Evolutionary conservation across 208 protist genomes (phyloP).

Genomic region (Leishmania turanica): DNA sequence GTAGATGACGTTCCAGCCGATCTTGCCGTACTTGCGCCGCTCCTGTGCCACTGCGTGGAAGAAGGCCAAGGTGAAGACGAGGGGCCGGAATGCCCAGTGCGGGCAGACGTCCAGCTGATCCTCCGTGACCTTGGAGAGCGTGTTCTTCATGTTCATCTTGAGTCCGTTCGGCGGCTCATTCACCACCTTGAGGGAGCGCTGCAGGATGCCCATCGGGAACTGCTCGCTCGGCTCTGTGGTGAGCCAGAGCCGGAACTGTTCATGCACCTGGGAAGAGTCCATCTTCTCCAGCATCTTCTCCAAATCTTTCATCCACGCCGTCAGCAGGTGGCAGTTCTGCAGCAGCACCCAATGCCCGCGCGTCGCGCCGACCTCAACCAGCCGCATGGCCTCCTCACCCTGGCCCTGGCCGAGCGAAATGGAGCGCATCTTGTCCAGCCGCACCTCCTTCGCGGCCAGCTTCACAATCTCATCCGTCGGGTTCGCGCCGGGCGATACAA

Average conservation of each 20-base stretch:
- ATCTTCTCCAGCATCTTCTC: slow-evolving; percentile 98
- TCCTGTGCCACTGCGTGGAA: slow-evolving; percentile 99
- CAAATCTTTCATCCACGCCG: slow-evolving; percentile 97
- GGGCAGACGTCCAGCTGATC: slow-evolving; percentile 94
- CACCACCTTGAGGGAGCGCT: slow-evolving; percentile 97
- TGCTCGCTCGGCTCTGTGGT: slow-evolving; percentile 98
- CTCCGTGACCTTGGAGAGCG: slow-evolving; percentile 96
- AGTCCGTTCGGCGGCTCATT: slow-evolving; percentile 99
- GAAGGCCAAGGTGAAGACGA: slow-evolving; percentile 98
- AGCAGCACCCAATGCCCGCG: slow-evolving; percentile 99
- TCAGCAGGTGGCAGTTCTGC: slow-evolving; percentile 99
- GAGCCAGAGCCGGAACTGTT: slow-evolving; percentile 98
- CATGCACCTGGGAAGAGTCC: slow-evolving; percentile 93
- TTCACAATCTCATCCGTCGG: slow-evolving; percentile 98
- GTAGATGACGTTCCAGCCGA: slow-evolving; percentile 99
- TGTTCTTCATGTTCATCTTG: slow-evolving; percentile 99
- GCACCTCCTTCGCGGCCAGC: slow-evolving; percentile 96
- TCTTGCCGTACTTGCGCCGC: slow-evolving; percentile 97
- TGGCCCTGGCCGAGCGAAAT: slow-evolving; percentile 98
- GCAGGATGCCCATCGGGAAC: slow-evolving; percentile 99
- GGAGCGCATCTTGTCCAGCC: slow-evolving; percentile 93
- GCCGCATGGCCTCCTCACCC: slow-evolving; percentile 95
- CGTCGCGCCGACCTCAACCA: slow-evolving; percentile 95
- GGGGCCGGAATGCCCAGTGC: slow-evolving; percentile 96
- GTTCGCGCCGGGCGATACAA: slow-evolving; percentile 98